Evolutionary conservation across 1,284 basidiomycete species (phyloP).

Genomic region (Porogramme epimiltina): DNA sequence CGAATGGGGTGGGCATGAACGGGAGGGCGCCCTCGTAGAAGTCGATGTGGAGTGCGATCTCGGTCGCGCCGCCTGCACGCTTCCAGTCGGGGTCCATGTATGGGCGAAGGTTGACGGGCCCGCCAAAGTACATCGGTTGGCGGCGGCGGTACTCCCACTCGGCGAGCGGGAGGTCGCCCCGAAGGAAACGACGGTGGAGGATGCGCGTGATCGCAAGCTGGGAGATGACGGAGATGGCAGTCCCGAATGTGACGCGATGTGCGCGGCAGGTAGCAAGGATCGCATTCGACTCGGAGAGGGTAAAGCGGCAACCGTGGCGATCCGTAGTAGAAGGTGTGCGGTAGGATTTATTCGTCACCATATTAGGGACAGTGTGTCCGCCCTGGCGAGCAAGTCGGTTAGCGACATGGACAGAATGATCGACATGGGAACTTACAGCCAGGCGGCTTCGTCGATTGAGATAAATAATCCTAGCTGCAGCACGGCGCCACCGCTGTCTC

Average conservation of each 20-base stretch:
- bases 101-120: constrained; percentile 55
- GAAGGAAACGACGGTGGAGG: constrained; percentile 47
- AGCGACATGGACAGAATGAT: background rate
- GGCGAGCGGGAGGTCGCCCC: constrained; percentile 45
- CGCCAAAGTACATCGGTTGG: constrained; percentile 51
- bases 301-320: constrained; percentile 11
- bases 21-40: constrained; percentile 48
- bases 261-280: constrained; percentile 43
- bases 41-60: constrained; percentile 46
- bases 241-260: constrained; percentile 50
- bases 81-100: constrained; percentile 53
- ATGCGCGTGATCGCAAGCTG: constrained; percentile 59
- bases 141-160: constrained; percentile 56
- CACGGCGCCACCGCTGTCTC: constrained; percentile 49
- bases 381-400: constrained; percentile 39
- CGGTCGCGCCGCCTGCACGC: constrained; percentile 43
- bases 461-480: constrained; percentile 44
- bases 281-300: constrained; percentile 29
- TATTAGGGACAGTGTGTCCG: constrained; percentile 55
- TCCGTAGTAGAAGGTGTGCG: constrained; percentile 39
- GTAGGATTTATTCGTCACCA: constrained; percentile 33
- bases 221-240: constrained; percentile 48
- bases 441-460: constrained; percentile 32
- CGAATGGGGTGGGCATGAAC: constrained; percentile 43
- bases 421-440: background rate